Percentiles rank a stretch among this genome's conserved stretches.
phyloP scores from a whole-genome alignment of 2,329 filamentous ascomycete species.

The Biscogniauxia sp. region DNA sequence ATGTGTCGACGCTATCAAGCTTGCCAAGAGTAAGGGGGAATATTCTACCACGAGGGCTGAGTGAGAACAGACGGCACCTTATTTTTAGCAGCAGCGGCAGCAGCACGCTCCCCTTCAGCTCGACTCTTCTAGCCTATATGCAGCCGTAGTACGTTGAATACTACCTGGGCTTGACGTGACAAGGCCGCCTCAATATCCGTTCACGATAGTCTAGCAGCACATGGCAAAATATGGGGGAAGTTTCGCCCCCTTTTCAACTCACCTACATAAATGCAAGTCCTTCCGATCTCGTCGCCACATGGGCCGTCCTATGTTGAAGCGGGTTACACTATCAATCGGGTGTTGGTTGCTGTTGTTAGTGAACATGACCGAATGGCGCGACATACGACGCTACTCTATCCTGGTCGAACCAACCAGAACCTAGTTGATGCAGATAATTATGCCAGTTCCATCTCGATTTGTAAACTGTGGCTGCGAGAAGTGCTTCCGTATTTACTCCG shows the following conservation, averaged over 20 bases:
- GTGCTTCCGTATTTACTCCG: neutral
- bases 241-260: neutral
- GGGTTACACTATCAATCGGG: neutral
- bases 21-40: neutral
- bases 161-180: neutral
- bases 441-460: neutral
- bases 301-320: neutral
- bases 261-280: neutral
- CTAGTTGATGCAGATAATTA: neutral
- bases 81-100: neutral
- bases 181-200: neutral
- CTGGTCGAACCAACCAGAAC: neutral
- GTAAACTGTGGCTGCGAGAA: neutral
- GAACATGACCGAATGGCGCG: neutral
- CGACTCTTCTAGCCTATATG: neutral
- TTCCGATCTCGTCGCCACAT: neutral
- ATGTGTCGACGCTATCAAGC: neutral
- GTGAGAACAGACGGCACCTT: neutral
- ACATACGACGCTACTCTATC: neutral
- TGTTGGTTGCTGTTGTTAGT: neutral
- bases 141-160: too few species aligned
- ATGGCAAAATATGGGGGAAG: too few species aligned
- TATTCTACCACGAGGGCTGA: neutral
- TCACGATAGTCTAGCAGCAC: neutral
- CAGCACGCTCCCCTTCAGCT: neutral